Base-by-base conservation (phyloP, 2,329 filamentous ascomycete species). In the Calonectria pseudoreteaudii region DNA sequence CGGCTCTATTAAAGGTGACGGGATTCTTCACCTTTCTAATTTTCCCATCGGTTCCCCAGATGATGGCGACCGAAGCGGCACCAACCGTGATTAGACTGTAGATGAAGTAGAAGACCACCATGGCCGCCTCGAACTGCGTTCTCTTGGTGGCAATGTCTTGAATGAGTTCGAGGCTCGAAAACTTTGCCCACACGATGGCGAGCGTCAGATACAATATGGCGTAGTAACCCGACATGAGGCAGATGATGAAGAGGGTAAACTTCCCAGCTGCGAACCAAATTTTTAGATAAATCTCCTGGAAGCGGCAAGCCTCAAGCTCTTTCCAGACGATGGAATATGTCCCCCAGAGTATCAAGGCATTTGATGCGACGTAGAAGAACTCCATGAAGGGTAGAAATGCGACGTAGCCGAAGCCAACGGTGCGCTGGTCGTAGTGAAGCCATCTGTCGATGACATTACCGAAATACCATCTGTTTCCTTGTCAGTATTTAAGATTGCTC, bases 141-240 rank as follows among this genome's bases (percentile, higher is more conserved):
- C 73, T 11, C 72, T 75, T 75, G 3, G 34, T 50, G 4, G 72
- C 73, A 18, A 76, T 65, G 9, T 74, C 70, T 0, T 47, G 72
- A 20, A 76, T 73, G 64, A 65, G 49, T 16, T 75, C 70, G 8
- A 76, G 23, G 11, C 70, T 73, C 49, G 62, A 64, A 23, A 76
- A 76, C 20, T 67, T 36, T 28, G 73, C 38, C 74, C 74, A 76
- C n/a, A 70, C 62, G 4, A 76, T 67, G 3, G 72, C 31, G 3
- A 74, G 66, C 7, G 73, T 70, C 10, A 76, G 34, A 9, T 70
- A 65, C 1, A 76, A 31, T 2, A 76, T 38, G 34, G 66, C 64
- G 34, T 76, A 72, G 49, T 70, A 76, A 16, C 71, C 64, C 5
- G 74, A 73, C n/a, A 76, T 36, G 31, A 75, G 34, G 44, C 52